Evolutionary conservation across 2,329 filamentous ascomycete genomes (phyloP).

Genomic region (Cordyceps fumosorosea): DNA sequence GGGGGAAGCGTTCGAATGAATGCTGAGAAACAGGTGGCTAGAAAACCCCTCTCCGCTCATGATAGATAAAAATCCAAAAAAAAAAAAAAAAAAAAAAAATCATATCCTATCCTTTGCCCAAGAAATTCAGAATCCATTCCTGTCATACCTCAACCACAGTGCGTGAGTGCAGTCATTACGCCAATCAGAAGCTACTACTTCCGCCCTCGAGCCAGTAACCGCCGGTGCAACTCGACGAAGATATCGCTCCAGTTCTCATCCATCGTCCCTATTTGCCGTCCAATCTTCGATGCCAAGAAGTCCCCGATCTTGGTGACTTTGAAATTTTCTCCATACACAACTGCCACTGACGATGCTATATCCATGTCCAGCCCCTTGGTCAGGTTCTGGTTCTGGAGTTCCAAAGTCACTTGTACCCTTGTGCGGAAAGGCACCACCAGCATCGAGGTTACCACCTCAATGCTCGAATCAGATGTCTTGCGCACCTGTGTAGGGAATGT

Average conservation of each 20-base stretch:
- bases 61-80: not conserved
- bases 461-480: constrained; percentile 57
- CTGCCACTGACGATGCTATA: constrained; percentile 48
- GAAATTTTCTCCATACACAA: constrained; percentile 74
- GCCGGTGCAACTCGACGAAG: constrained; percentile 48
- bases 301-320: constrained; percentile 70
- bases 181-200: constrained; percentile 30
- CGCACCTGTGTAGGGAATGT: constrained; percentile 58
- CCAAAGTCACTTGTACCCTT: constrained; percentile 58
- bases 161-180: not conserved
- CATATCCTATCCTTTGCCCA: not conserved
- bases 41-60: not conserved
- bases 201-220: constrained; percentile 48
- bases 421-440: constrained; percentile 60
- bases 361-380: constrained; percentile 47
- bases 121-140: not conserved
- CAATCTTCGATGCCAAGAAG: constrained; percentile 54
- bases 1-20: not conserved
- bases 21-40: not conserved
- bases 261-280: constrained; percentile 28
- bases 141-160: not conserved
- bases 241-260: constrained; percentile 47
- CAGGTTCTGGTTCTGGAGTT: constrained; percentile 41
- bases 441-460: constrained; percentile 55
- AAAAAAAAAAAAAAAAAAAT: too few species aligned